A percentile compares a stretch with the other conserved stretches of the same genome.
Conservation (phyloP, 2,329 filamentous ascomycete genomes). For the Sclerotinia nivalis region DNA sequence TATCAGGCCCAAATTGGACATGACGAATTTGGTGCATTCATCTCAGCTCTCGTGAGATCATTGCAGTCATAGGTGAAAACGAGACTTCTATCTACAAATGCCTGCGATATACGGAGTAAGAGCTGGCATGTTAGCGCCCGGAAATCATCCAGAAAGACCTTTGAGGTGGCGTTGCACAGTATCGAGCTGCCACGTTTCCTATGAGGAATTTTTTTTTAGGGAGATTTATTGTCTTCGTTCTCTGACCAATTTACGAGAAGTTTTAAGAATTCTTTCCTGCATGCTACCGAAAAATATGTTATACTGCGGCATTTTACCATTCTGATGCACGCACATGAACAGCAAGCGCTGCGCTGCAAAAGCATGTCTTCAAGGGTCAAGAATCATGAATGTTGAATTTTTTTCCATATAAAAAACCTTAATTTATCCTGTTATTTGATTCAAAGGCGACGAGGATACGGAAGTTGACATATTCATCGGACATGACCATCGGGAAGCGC, state of each 20-base stretch:
- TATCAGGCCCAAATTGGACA: not conserved
- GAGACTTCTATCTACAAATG: not conserved
- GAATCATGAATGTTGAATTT: not conserved
- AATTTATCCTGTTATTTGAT: not conserved
- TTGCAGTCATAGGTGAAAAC: not conserved
- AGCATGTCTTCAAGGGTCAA: not conserved
- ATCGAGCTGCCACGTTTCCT: not conserved
- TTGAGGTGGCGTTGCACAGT: not conserved
- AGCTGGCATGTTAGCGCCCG: not conserved
- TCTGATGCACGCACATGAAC: not conserved
- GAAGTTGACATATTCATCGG: not conserved
- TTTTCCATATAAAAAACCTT: not conserved
- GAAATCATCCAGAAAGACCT: not conserved
- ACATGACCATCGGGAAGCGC: no score
- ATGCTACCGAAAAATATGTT: not conserved
- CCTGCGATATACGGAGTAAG: not conserved
- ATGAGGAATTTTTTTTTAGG: not conserved
- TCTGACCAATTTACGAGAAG: not conserved
- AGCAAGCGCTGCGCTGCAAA: not conserved
- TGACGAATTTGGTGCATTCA: not conserved
- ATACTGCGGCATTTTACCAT: not conserved
- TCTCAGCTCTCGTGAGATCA: not conserved
- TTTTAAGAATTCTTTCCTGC: not conserved
- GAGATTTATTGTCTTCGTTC: not conserved
- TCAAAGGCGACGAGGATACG: not conserved